Conservation (phyloP, 192 early-diverging fungal genomes). For the Mortierella hygrophila region DNA sequence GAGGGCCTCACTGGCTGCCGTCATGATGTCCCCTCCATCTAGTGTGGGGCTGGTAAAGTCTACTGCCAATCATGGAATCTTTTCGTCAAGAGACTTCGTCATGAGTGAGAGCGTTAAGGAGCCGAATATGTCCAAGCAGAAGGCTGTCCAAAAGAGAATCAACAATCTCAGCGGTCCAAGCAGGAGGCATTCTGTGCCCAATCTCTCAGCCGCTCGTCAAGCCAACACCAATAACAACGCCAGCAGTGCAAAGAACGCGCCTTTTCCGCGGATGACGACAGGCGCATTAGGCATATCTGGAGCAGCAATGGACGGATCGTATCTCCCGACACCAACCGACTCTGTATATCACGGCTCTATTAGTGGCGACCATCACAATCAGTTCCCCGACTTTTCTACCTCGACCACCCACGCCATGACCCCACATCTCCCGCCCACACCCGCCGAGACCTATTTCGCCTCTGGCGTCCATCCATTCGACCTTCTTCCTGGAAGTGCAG, state of each 20-base stretch:
- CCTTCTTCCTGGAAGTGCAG: background rate
- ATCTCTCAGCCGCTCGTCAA: background rate
- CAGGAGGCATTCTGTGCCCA: slow-evolving; percentile 32
- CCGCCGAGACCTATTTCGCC: slow-evolving; percentile 8
- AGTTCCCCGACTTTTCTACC: slow-evolving; percentile 1
- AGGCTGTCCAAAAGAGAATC: background rate
- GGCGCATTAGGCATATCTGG: background rate
- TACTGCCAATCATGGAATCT: slow-evolving; percentile 13
- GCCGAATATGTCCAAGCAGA: background rate
- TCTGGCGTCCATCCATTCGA: slow-evolving; percentile 35
- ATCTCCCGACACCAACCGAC: slow-evolving; percentile 33
- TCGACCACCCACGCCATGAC: background rate
- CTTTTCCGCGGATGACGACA: slow-evolving; percentile 7
- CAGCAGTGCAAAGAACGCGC: background rate
- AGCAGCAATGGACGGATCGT: background rate
- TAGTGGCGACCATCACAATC: background rate
- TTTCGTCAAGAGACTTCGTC: slow-evolving; percentile 3
- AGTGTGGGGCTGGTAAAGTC: slow-evolving; percentile 35
- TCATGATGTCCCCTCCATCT: slow-evolving; percentile 30
- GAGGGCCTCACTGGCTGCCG: slow-evolving; percentile 16
- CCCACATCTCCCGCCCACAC: slow-evolving; percentile 10
- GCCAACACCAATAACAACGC: slow-evolving; percentile 3
- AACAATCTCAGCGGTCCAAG: slow-evolving; percentile 1
- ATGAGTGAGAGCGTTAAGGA: background rate
- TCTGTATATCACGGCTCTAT: background rate